Evolutionary conservation across 257 asterid genomes (phyloP), one percentile per base, ranked within the genome.

Genomic region (Ballota nigra): DNA sequence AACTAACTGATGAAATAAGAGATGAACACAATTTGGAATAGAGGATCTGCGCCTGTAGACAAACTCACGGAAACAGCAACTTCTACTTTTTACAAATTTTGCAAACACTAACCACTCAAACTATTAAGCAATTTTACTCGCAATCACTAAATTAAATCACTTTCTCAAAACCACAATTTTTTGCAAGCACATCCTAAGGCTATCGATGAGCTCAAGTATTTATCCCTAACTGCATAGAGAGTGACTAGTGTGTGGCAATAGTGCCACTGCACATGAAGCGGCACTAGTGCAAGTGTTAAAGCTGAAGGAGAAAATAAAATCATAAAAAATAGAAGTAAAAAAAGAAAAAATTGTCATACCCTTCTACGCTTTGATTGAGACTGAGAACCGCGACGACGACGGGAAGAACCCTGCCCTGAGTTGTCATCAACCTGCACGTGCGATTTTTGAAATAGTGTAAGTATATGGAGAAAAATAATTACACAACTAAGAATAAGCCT

Each of bases 341-440:
- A 33, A 7, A 20, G 31, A 38, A 73, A 22, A 9, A 57, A 56
- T n/a, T 23, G 58, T 2, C 66, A 68, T 80, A 86, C 92, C 88
- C 84, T 87, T 20, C 40, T 90, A 61, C 96, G 87, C 70, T 89
- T 89, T 16, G 86, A 29, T 69, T 78, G 80, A 8, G 78, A 45
- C 24, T 70, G 55, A 68, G 83, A 74, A 18, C 76, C 80, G 7
- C 64, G 74, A 20, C 75, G 77, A 61, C 49, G 68, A 23, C 63
- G 79, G 43, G 92, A 82, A 40, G 93, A 76, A n/a, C 66, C 83
- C 68, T 49, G 70, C 43, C 79, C 78, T 18, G n/a, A 67, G 73
- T 66, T 71, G 36, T 64, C 84, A 59, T 81, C 87, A 51, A 8
- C 78, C 92, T 82, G 83, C 65, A 71, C 2, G 75, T 31, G 55